Evolutionary conservation across 768 basidiomycete genomes (phyloP).

Genomic region (Hypholoma sublateritium): DNA sequence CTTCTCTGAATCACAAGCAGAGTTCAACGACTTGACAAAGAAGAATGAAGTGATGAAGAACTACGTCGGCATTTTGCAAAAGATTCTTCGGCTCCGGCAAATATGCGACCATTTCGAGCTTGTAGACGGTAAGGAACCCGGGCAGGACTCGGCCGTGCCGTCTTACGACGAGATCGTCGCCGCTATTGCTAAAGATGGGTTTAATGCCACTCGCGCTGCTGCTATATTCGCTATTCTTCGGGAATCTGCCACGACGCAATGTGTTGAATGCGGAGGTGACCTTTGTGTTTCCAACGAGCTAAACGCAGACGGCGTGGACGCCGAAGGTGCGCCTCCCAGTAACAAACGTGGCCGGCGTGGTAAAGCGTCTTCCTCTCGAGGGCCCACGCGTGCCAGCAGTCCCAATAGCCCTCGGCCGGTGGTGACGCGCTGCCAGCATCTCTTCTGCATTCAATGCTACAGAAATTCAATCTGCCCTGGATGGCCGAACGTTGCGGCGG

Average conservation of each 20-base stretch:
- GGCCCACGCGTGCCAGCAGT: conserved; percentile 72
- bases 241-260: conserved; percentile 86
- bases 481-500: conserved; percentile 72
- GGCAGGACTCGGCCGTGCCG: conserved; percentile 36
- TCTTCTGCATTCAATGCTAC: conserved; percentile 90
- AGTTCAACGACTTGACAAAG: conserved; percentile 83
- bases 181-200: conserved; percentile 75
- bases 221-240: conserved; percentile 85
- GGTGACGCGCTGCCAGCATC: conserved; percentile 90
- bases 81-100: conserved; percentile 93
- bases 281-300: conserved; percentile 56
- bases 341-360: conserved; percentile 47
- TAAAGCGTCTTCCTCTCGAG: conserved; percentile 59
- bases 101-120: conserved; percentile 97
- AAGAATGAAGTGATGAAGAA: conserved; percentile 98
- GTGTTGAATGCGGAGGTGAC: conserved; percentile 84
- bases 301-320: conserved; percentile 44
- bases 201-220: conserved; percentile 70
- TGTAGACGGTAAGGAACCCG: conserved; percentile 65
- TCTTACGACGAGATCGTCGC: conserved; percentile 81
- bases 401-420: conserved; percentile 65
- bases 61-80: conserved; percentile 95
- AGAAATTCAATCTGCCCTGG: conserved; percentile 71
- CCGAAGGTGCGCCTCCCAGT: conserved; percentile 43
- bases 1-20: conserved; percentile 87